Evolutionary conservation across 352 stramenopile genomes (phyloP).

Genomic region (Globisporangium megalacanthum): DNA sequence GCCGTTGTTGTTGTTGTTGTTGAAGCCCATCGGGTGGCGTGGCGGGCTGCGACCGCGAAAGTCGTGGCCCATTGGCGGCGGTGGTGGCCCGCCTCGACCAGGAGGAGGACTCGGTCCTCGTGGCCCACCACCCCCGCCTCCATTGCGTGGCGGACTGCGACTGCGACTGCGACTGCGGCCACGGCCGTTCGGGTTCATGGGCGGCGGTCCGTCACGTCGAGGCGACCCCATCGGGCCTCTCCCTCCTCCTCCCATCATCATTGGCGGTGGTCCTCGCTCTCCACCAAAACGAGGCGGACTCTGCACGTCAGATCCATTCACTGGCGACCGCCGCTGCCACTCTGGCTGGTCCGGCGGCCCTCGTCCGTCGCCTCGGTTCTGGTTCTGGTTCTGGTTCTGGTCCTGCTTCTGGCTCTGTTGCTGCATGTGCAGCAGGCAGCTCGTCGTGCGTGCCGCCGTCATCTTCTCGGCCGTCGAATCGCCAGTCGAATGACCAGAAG

Average conservation of each 20-base stretch:
- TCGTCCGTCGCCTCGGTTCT: not conserved
- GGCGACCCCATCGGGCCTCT: conserved; percentile 6
- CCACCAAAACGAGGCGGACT: conserved; percentile 1
- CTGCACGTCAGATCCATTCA: conserved; percentile 2
- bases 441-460: conserved; percentile 12
- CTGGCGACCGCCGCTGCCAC: conserved; percentile 6
- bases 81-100: conserved; percentile 10
- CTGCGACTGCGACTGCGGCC: conserved; percentile 33
- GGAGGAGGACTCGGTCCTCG: conserved; percentile 15
- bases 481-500: not conserved
- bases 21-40: conserved; percentile 8
- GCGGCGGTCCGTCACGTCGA: conserved; percentile 4
- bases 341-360: conserved; percentile 1
- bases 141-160: conserved; percentile 21
- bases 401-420: conserved; percentile 1
- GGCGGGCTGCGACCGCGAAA: conserved; percentile 23
- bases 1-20: conserved; percentile 1
- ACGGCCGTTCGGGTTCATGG: conserved; percentile 3
- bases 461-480: conserved; percentile 22
- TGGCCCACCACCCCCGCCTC: not conserved
- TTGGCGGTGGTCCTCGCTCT: not conserved
- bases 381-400: conserved; percentile 5
- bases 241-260: not conserved
- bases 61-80: conserved; percentile 9
- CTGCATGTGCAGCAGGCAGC: not conserved